Base-by-base conservation (phyloP, 768 basidiomycete species). In the Neoboletus brunneissimus region DNA sequence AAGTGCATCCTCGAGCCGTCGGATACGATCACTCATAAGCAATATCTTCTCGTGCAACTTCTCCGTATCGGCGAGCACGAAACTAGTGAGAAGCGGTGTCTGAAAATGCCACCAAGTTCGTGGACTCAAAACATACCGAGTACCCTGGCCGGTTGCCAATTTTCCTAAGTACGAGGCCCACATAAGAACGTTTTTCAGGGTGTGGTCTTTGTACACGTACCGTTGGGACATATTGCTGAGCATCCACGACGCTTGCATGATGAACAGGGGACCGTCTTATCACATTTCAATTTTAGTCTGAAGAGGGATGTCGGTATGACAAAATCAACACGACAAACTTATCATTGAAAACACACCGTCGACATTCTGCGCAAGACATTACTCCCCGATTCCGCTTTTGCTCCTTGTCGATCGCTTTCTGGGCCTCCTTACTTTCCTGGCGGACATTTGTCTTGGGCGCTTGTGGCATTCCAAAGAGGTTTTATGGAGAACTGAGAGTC, bases 191-290 rank as follows among this genome's bases (percentile, higher is more conserved):
- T 7, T 16, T 13, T 15, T 51, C n/a, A 16, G 20, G 5, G 5
- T 0, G 29, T 5, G 16, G 27, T 13, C 18, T n/a, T 8, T 41
- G 27, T 16, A 34, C 8, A 32, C 57, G 16, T 57, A 68, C 75
- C 88, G 62, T 89, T 89, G 4, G 87, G 88, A 71, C 89, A 91
- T 52, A 91, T 90, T 12, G 85, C 84, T 6, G 85, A 81, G 64
- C 88, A 90, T 29, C 88, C 88, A 61, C 88, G 76, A 41, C 88
- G 82, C 66, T 84, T 88, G 68, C 88, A 86, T 6, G 77, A 80
- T 1, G 77, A 73, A 59, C 79, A 79, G 1, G 77, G 77, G 13
- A 79, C 81, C 4, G 81, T 87, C 71, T 89, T 90, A 72, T 89
- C 86, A 69, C 88, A 90, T 69, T 86, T 87, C 43, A 88, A 67